Conservation (phyloP, 1,139 yeast genomes). For the Yamadazyma taylorii region DNA sequence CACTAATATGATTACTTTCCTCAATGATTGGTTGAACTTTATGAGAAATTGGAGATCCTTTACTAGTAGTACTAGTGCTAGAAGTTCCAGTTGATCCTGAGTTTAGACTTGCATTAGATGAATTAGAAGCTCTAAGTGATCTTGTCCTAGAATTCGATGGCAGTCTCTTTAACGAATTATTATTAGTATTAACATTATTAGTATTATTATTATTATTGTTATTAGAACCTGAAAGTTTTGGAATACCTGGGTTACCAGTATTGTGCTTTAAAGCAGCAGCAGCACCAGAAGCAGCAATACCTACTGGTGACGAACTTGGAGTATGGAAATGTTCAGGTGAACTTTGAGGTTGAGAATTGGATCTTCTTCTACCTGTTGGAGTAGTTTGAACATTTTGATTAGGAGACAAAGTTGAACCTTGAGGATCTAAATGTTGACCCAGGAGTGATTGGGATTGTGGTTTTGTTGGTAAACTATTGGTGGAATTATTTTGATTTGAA, state of each 20-base stretch:
- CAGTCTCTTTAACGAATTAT: conserved; percentile 9
- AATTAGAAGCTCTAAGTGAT: conserved; percentile 1
- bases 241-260: conserved; percentile 9
- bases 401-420: neutral
- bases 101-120: conserved; percentile 4
- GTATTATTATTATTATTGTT: conserved; percentile 7
- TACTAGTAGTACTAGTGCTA: conserved; percentile 8
- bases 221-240: neutral
- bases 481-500: conserved; percentile 20
- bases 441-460: neutral
- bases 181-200: conserved; percentile 9
- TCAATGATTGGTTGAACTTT: conserved; percentile 8
- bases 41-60: conserved; percentile 2
- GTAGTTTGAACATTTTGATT: conserved; percentile 5
- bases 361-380: conserved; percentile 30
- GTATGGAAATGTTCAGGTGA: conserved; percentile 11
- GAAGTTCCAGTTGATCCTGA: conserved; percentile 2
- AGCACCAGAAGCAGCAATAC: conserved; percentile 34
- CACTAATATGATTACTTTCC: conserved; percentile 5
- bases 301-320: conserved; percentile 10
- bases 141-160: conserved; percentile 10
- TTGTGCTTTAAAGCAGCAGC: conserved; percentile 32
- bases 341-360: conserved; percentile 40
- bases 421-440: conserved; percentile 1
- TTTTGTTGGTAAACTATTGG: conserved; percentile 14